Percentiles rank a stretch among this genome's conserved stretches.
Conservation (phyloP, 768 basidiomycete species). For the Suillus spraguei region DNA sequence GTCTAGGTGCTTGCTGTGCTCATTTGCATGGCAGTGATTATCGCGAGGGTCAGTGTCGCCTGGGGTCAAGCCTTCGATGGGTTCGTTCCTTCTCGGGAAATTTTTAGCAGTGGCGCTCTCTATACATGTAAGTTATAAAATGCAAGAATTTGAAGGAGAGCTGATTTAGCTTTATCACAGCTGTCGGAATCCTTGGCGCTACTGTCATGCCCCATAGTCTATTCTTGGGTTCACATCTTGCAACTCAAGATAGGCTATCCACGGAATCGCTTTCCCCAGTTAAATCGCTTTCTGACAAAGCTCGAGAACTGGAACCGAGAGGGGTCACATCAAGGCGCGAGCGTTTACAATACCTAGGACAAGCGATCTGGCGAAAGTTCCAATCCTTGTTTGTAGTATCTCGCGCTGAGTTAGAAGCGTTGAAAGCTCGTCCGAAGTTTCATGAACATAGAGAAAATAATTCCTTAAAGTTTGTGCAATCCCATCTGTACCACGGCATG, state of each 20-base stretch:
- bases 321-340: constrained; percentile 5
- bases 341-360: neutral
- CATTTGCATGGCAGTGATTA: constrained; percentile 76
- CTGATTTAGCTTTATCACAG: constrained; percentile 34
- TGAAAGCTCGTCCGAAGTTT: constrained; percentile 35
- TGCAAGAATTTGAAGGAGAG: constrained; percentile 14
- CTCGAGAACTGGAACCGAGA: neutral
- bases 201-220: constrained; percentile 94
- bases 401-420: constrained; percentile 22
- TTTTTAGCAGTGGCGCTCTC: constrained; percentile 57
- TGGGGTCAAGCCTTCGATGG: constrained; percentile 79
- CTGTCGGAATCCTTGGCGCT: constrained; percentile 76
- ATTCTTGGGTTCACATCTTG: constrained; percentile 86
- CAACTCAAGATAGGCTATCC: constrained; percentile 76
- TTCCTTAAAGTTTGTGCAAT: constrained; percentile 51
- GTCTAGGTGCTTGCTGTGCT: constrained; percentile 69
- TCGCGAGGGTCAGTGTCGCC: constrained; percentile 66
- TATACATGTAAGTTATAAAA: constrained; percentile 60
- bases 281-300: constrained; percentile 1
- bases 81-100: constrained; percentile 68
- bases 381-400: constrained; percentile 28
- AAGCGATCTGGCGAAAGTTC: constrained; percentile 3
- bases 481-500: constrained; percentile 67
- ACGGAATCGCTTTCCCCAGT: constrained; percentile 28
- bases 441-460: constrained; percentile 64